A percentile compares a stretch with the other conserved stretches of the same genome.
Conservation (phyloP, 192 early-diverging fungal species). For the Mortierella antarctica region DNA sequence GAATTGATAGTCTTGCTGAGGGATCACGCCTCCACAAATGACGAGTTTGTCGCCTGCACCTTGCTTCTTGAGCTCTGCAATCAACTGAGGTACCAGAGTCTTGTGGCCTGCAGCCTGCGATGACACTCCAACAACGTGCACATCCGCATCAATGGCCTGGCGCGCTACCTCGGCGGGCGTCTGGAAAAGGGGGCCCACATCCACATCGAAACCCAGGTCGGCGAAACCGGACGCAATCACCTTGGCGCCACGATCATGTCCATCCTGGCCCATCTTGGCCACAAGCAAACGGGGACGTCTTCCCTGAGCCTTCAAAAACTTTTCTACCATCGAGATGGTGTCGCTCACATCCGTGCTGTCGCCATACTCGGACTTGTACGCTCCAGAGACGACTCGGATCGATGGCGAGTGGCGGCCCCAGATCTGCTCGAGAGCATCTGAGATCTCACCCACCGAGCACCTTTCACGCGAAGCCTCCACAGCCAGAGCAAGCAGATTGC, state of each 20-base stretch:
- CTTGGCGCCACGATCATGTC: constrained; percentile 94
- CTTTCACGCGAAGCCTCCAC: constrained; percentile 80
- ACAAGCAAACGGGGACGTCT: constrained; percentile 90
- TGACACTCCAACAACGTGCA: constrained; percentile 88
- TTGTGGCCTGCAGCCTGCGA: constrained; percentile 93
- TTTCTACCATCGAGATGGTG: constrained; percentile 71
- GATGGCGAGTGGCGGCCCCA: constrained; percentile 87
- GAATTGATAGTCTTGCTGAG: constrained; percentile 88
- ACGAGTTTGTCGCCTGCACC: constrained; percentile 80
- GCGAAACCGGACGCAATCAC: constrained; percentile 92
- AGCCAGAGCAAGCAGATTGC: constrained; percentile 80
- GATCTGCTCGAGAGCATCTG: constrained; percentile 80
- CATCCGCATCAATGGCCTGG: constrained; percentile 90
- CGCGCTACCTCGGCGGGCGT: constrained; percentile 90
- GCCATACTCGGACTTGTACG: constrained; percentile 87
- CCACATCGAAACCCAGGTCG: constrained; percentile 92
- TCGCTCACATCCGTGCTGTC: constrained; percentile 69
- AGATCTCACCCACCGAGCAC: constrained; percentile 90
- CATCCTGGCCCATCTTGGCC: constrained; percentile 95
- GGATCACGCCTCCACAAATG: constrained; percentile 89
- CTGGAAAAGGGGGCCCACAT: constrained; percentile 90
- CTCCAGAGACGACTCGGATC: constrained; percentile 85
- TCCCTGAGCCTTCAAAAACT: constrained; percentile 77
- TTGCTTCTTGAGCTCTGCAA: constrained; percentile 80
- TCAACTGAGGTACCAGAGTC: constrained; percentile 83